These are phyloP conservation scores for Mycena pura DNA, from an alignment of 768 basidiomycete genomes.

Conservation along the genomic window DNA sequence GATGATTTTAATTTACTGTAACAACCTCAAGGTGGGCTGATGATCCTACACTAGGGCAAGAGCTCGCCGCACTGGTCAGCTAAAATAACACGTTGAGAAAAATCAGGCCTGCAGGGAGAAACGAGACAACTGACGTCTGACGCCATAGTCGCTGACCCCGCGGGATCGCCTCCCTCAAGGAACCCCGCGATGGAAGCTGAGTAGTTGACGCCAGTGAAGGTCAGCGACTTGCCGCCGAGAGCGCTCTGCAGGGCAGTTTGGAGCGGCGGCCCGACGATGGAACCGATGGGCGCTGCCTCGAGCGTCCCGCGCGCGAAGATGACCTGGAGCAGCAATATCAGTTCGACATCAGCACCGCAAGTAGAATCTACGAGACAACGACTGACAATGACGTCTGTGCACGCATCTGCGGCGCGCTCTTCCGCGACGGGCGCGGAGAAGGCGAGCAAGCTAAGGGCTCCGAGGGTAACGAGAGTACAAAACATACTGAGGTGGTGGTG, in stretches of 20 bases:
- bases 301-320: slow-evolving; percentile 47
- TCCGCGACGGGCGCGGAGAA: slow-evolving; percentile 3
- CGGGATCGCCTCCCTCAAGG: slow-evolving; percentile 43
- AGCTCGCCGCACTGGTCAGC: slow-evolving; percentile 21
- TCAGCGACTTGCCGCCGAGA: slow-evolving; percentile 37
- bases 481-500: slow-evolving; percentile 4
- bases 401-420: slow-evolving; percentile 1
- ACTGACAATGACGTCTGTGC: slow-evolving; percentile 12
- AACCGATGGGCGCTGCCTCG: slow-evolving; percentile 41
- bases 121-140: slow-evolving; percentile 30
- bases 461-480: background rate
- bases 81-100: slow-evolving; percentile 10
- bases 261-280: slow-evolving; percentile 46
- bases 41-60: slow-evolving; percentile 30
- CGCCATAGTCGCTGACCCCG: slow-evolving; percentile 44
- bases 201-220: slow-evolving; percentile 45
- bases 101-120: slow-evolving; percentile 11
- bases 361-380: no score
- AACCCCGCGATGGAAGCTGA: slow-evolving; percentile 44
- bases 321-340: no score
- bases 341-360: no score
- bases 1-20: background rate
- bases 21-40: background rate
- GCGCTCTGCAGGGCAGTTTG: slow-evolving; percentile 35
- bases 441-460: background rate